Evolutionary conservation across 2,329 filamentous ascomycete species (phyloP).

Genomic region (Thelonectria rubi): DNA sequence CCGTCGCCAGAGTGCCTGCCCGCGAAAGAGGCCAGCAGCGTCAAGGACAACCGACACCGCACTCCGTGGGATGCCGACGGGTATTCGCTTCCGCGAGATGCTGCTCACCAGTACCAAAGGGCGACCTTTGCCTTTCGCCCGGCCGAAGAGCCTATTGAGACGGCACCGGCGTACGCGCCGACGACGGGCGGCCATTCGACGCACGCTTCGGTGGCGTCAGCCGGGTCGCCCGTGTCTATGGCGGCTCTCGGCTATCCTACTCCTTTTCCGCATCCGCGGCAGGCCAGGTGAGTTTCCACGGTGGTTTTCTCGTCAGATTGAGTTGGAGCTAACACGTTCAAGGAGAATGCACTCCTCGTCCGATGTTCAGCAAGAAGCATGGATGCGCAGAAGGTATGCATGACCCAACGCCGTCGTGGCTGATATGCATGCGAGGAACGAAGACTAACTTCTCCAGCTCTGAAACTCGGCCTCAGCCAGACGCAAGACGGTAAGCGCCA

Average conservation of each 20-base stretch:
- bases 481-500: conserved; percentile 35
- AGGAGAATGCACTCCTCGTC: conserved; percentile 36
- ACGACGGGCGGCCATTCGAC: conserved; percentile 41
- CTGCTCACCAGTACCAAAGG: conserved; percentile 47
- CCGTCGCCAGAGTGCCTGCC: conserved; percentile 47
- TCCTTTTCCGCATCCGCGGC: conserved; percentile 37
- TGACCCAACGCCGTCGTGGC: not conserved
- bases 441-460: conserved; percentile 24
- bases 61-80: conserved; percentile 63
- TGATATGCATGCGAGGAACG: not conserved
- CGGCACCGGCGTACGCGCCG: conserved; percentile 31
- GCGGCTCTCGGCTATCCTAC: conserved; percentile 22
- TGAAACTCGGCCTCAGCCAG: conserved; percentile 32
- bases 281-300: conserved; percentile 37
- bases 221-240: conserved; percentile 41
- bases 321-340: conserved; percentile 21
- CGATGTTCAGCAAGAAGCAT: conserved; percentile 35
- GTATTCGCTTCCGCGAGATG: conserved; percentile 56
- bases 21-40: conserved; percentile 35
- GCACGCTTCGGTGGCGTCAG: conserved; percentile 45
- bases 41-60: conserved; percentile 43
- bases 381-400: conserved; percentile 35
- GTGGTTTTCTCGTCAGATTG: not conserved
- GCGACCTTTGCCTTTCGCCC: conserved; percentile 36
- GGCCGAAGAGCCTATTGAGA: conserved; percentile 36